phyloP scores from a whole-genome alignment of 1,284 basidiomycete species.

The Ganoderma multipileum region DNA sequence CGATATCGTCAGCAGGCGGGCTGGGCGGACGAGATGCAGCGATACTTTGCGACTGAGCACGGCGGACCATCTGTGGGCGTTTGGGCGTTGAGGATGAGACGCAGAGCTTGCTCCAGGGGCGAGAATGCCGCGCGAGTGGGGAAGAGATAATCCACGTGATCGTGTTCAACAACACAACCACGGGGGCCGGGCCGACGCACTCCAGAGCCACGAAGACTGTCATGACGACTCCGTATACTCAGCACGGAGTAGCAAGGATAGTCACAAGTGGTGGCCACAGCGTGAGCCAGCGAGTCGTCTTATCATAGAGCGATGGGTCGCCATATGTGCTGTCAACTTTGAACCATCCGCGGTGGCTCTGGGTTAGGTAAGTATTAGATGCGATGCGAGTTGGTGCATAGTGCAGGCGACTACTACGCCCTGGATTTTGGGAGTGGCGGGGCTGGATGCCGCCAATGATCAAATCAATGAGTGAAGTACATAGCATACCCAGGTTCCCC shows the following conservation, averaged over 20 bases:
- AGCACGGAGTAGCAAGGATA: no score
- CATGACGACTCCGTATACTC: no score
- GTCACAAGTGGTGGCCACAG: no score
- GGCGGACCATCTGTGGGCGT: slow-evolving; percentile 35
- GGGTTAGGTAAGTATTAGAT: no score
- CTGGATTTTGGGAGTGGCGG: neutral
- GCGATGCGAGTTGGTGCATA: no score
- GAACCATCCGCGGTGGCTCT: no score
- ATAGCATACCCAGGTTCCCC: neutral
- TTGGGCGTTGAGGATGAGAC: neutral
- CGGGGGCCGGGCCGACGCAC: neutral
- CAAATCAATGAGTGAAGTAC: neutral
- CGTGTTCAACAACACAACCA: neutral
- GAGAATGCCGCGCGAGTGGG: no score
- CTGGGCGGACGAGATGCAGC: slow-evolving; percentile 44
- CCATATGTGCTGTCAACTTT: no score
- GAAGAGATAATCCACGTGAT: neutral
- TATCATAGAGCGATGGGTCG: no score
- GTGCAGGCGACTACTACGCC: neutral
- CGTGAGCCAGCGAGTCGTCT: no score
- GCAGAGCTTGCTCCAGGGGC: no score
- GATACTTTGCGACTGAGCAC: slow-evolving; percentile 36
- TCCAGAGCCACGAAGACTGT: no score
- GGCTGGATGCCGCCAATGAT: neutral
- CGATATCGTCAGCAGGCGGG: slow-evolving; percentile 49